Conservation (phyloP, 2,329 filamentous ascomycete genomes). For the Penicillium digitatum region DNA sequence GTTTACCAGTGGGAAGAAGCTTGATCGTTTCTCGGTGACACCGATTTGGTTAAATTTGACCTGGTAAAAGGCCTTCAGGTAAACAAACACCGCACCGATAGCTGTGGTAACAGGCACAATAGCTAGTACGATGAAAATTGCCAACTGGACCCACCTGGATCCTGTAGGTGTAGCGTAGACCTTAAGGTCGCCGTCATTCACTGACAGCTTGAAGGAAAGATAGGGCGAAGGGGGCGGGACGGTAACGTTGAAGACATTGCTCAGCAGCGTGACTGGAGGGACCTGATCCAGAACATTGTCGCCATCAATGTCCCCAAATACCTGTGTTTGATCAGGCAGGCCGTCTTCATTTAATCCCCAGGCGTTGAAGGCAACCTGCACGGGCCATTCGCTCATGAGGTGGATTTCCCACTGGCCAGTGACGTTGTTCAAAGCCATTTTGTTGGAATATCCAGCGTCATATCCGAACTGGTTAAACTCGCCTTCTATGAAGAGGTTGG, state of each 20-base stretch:
- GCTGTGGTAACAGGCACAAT: constrained; percentile 52
- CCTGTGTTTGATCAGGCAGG: constrained; percentile 55
- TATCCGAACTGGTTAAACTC: constrained; percentile 62
- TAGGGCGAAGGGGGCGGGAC: constrained; percentile 51
- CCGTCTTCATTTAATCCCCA: constrained; percentile 65
- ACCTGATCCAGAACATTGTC: constrained; percentile 60
- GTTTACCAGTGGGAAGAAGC: constrained; percentile 32
- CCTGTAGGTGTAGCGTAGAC: constrained; percentile 49
- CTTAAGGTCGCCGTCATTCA: constrained; percentile 53
- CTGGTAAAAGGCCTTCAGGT: constrained; percentile 60
- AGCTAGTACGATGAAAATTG: constrained; percentile 53
- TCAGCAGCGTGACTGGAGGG: constrained; percentile 54
- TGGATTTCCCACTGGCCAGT: constrained; percentile 55
- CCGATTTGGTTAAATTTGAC: constrained; percentile 61
- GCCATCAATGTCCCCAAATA: constrained; percentile 58
- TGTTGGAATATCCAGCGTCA: constrained; percentile 56
- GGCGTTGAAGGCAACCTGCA: constrained; percentile 59
- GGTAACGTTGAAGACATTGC: constrained; percentile 58
- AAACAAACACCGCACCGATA: constrained; percentile 51
- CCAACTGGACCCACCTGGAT: constrained; percentile 51
- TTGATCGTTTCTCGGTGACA: constrained; percentile 49
- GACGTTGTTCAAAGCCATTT: constrained; percentile 45
- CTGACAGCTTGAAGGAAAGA: constrained; percentile 52
- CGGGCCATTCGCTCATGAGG: constrained; percentile 62
- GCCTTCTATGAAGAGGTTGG: constrained; percentile 60